Percentiles rank a stretch among this genome's conserved stretches.
Evolutionary conservation across 495 filamentous ascomycete genomes (phyloP).

Genomic region (Penicillium parvum): DNA sequence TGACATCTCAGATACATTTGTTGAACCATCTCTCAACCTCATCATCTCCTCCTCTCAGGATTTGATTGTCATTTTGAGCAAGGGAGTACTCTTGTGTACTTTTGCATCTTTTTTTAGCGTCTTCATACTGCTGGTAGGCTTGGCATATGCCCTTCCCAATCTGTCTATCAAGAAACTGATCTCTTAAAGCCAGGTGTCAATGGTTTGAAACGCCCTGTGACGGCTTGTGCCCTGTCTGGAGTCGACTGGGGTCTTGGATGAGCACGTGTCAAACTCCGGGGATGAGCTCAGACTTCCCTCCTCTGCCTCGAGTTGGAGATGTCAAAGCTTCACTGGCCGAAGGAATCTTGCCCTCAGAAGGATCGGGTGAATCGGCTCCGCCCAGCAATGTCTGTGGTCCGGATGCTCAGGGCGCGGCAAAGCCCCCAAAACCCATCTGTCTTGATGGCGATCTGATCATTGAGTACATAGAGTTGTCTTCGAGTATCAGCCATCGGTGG

Average conservation of each 20-base stretch:
- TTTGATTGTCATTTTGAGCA: too few species aligned
- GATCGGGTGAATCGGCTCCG: background rate
- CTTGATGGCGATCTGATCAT: conserved; percentile 34
- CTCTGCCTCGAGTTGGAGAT: conserved; percentile 2
- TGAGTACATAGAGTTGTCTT: conserved; percentile 24
- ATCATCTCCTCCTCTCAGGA: background rate
- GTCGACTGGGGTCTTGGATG: background rate
- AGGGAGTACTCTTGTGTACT: background rate
- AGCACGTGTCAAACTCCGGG: background rate
- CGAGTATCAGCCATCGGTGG: conserved; percentile 25
- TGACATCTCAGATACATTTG: too few species aligned
- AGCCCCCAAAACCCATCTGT: conserved; percentile 18
- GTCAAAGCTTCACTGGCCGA: background rate
- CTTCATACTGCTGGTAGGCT: background rate
- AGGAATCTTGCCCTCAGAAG: background rate
- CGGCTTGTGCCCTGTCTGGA: background rate
- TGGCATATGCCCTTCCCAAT: background rate
- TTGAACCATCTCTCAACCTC: background rate
- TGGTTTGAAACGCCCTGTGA: background rate
- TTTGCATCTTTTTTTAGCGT: background rate
- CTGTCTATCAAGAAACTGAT: background rate
- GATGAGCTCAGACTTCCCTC: conserved; percentile 13
- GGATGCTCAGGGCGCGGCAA: background rate
- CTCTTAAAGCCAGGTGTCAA: background rate
- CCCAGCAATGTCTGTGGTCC: background rate